Evolutionary conservation across 257 asterid species (phyloP), one percentile per base, ranked within the genome.

Genomic region (Dorcoceras hygrometricum): DNA sequence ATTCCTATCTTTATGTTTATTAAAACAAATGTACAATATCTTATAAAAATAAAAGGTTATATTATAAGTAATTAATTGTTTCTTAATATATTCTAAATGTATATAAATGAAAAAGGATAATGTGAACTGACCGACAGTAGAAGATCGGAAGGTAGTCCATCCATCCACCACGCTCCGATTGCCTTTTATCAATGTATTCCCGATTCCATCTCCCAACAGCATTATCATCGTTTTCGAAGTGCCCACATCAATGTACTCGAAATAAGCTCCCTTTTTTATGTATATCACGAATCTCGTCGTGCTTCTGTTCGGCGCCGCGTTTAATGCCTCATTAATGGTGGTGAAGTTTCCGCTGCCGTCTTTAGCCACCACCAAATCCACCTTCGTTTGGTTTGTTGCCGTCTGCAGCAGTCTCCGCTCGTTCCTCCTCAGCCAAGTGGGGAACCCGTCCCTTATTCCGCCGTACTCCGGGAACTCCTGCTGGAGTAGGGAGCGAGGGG

Each of bases 111-210:
- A n/a, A n/a, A n/a, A n/a, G n/a, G n/a, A n/a, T n/a, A n/a, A n/a
- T n/a, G n/a, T n/a, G n/a, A 23, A 80, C 87, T 83, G 1, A 94
- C 99, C 95, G 59, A 94, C 91, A 0, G 99, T 94, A 1, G 96
- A 66, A 18, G 99, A 94, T 34, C 93, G 84, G 84, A 90, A 94
- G 6, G 99, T 94, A 23, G 99, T 94, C 97, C 99, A 94, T 6
- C 95, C 95, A 32, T 84, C 97, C 1, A 77, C 91, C 9, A 94
- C 96, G 75, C 93, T 94, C 32, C 97, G 69, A 60, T 90, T 90
- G 0, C 99, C 99, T 63, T 94, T 94, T 0, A 94, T 94, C 76
- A 76, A 43, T 0, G 97, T 94, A 19, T 83, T 85, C 9, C 99
- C 99, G 34, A 90, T 90, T 0, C 99, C 99, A 51, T 94, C 99